A percentile compares a stretch with the other conserved stretches of the same genome.
phyloP scores from a whole-genome alignment of 2,329 filamentous ascomycete genomes.

The Cercospora beticola region DNA sequence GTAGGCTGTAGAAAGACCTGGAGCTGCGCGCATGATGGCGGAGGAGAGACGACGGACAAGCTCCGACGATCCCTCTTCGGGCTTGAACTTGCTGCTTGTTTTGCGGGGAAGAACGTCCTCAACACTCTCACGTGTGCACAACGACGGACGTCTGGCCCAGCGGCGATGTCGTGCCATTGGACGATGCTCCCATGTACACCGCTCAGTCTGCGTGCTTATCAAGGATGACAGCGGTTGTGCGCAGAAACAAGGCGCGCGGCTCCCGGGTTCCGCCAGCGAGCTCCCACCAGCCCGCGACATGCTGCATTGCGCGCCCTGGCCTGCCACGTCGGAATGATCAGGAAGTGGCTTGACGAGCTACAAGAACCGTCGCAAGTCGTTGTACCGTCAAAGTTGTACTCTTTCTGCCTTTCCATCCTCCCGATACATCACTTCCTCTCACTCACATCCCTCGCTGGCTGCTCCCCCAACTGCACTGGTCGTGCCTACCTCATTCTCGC shows the following conservation, averaged over 20 bases:
- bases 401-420: slow-evolving; percentile 5
- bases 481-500: slow-evolving; percentile 8
- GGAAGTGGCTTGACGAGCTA: slow-evolving; percentile 5
- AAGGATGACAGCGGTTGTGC: slow-evolving; percentile 2
- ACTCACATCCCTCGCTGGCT: not conserved
- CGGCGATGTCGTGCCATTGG: not conserved
- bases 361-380: not conserved
- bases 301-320: not conserved
- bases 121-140: not conserved
- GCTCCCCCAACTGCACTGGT: slow-evolving; percentile 9
- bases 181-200: not conserved
- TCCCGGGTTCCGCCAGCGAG: slow-evolving; percentile 4
- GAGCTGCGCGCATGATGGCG: not conserved
- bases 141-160: not conserved
- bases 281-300: slow-evolving; percentile 10
- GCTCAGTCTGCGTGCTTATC: not conserved
- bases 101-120: slow-evolving; percentile 2
- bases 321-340: slow-evolving; percentile 5
- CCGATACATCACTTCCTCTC: not conserved
- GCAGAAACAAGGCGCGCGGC: slow-evolving; percentile 10
- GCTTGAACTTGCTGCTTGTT: not conserved
- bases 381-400: not conserved
- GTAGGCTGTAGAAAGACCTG: not conserved
- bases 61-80: slow-evolving; percentile 1
- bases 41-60: not conserved